Conservation (phyloP, 2,329 filamentous ascomycete species). For the Apiospora malaysiana region DNA sequence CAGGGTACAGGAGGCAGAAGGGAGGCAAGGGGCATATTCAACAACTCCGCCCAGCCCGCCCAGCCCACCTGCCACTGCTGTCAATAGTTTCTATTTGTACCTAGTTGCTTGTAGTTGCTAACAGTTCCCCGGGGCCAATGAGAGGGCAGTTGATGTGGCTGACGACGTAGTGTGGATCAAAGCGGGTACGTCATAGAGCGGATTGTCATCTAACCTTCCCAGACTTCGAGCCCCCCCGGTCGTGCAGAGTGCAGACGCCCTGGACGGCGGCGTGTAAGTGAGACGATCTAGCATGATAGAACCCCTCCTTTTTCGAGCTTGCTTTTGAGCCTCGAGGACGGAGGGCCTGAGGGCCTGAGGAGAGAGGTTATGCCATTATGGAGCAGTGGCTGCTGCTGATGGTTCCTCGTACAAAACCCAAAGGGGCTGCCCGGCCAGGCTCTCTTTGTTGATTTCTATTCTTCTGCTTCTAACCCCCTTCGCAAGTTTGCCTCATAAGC, state of each 20-base stretch:
- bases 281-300: conserved; percentile 17
- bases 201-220: neutral
- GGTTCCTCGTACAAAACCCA: conserved; percentile 3
- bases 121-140: neutral
- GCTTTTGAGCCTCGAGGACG: neutral
- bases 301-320: conserved; percentile 5
- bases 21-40: neutral
- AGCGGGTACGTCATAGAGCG: conserved; percentile 16
- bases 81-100: conserved; percentile 3
- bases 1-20: no score
- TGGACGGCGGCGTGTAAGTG: conserved; percentile 16
- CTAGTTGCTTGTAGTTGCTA: neutral
- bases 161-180: conserved; percentile 14
- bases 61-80: neutral
- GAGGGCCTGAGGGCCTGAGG: no score
- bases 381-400: conserved; percentile 4
- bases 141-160: neutral
- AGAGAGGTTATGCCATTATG: no score
- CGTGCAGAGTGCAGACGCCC: conserved; percentile 16
- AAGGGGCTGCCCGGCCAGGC: neutral
- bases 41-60: neutral
- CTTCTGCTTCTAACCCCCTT: neutral
- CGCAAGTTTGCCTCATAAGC: neutral
- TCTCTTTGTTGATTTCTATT: conserved; percentile 6
- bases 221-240: conserved; percentile 14